Evolutionary conservation across 805 yeast genomes (phyloP).

Genomic region (Peterozyma xylosa): DNA sequence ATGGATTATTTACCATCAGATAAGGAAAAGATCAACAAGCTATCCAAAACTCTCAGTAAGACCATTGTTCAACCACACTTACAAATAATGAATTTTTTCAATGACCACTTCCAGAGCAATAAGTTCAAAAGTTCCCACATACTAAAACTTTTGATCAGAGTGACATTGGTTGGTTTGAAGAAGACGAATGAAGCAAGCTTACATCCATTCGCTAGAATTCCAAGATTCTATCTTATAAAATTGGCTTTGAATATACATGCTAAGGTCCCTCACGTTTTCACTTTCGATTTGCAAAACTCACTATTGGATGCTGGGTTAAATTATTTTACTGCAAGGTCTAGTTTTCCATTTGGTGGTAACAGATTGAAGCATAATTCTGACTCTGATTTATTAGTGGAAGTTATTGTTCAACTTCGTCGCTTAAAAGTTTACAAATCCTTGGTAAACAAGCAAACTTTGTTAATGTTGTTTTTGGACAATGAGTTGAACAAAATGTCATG

Average conservation of each 20-base stretch:
- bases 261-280: slow-evolving; percentile 42
- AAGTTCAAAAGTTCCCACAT: slow-evolving; percentile 64
- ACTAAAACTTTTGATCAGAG: slow-evolving; percentile 58
- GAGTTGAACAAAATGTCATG: slow-evolving; percentile 67
- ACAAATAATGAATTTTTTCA: slow-evolving; percentile 56
- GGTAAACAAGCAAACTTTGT: slow-evolving; percentile 44
- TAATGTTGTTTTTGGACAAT: slow-evolving; percentile 60
- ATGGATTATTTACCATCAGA: slow-evolving; percentile 92
- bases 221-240: slow-evolving; percentile 65
- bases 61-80: slow-evolving; percentile 60
- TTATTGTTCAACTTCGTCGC: slow-evolving; percentile 26
- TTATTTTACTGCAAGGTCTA: slow-evolving; percentile 64
- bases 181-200: slow-evolving; percentile 52
- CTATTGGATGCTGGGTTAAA: slow-evolving; percentile 62
- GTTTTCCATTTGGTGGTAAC: slow-evolving; percentile 84
- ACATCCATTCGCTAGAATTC: slow-evolving; percentile 76
- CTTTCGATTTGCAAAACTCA: slow-evolving; percentile 39
- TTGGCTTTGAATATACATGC: slow-evolving; percentile 58
- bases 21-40: slow-evolving; percentile 45
- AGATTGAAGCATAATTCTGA: slow-evolving; percentile 66
- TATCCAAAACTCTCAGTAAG: slow-evolving; percentile 39
- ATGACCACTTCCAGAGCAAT: slow-evolving; percentile 76
- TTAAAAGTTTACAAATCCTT: slow-evolving; percentile 19
- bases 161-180: slow-evolving; percentile 48
- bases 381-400: slow-evolving; percentile 45